Conservation (phyloP, 2,329 filamentous ascomycete species). For the Alternaria arborescens region DNA sequence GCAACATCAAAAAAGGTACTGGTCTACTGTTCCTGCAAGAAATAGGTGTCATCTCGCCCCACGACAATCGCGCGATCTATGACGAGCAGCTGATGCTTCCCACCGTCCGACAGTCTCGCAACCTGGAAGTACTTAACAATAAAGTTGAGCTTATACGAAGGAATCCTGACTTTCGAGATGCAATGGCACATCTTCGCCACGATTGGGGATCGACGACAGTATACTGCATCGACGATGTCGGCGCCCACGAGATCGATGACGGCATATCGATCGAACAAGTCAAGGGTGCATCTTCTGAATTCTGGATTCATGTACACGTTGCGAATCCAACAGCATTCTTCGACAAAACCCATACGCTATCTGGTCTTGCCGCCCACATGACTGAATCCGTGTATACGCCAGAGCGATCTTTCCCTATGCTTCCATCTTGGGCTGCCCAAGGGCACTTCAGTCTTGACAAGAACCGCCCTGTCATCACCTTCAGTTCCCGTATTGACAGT, state of each 20-base stretch:
- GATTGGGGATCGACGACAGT: slow-evolving; percentile 68
- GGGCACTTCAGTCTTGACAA: slow-evolving; percentile 62
- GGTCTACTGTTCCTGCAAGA: slow-evolving; percentile 77
- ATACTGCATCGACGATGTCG: slow-evolving; percentile 76
- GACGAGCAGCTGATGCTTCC: slow-evolving; percentile 63
- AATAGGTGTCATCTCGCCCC: slow-evolving; percentile 73
- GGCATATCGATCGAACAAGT: slow-evolving; percentile 75
- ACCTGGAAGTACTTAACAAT: slow-evolving; percentile 53
- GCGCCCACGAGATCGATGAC: slow-evolving; percentile 78
- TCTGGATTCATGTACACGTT: slow-evolving; percentile 81
- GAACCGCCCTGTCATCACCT: slow-evolving; percentile 66
- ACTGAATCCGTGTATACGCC: slow-evolving; percentile 66
- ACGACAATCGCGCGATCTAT: slow-evolving; percentile 73
- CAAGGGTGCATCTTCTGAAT: slow-evolving; percentile 58
- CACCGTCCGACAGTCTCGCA: slow-evolving; percentile 54
- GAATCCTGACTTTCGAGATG: slow-evolving; percentile 57
- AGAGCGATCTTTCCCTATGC: slow-evolving; percentile 65
- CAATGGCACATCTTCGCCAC: slow-evolving; percentile 65
- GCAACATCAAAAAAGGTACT: slow-evolving; percentile 43
- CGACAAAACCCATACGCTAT: slow-evolving; percentile 64
- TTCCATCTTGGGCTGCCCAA: slow-evolving; percentile 61
- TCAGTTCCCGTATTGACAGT: slow-evolving; percentile 64
- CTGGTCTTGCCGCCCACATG: slow-evolving; percentile 68
- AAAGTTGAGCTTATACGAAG: slow-evolving; percentile 38
- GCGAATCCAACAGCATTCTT: slow-evolving; percentile 81